Evolutionary conservation across 805 yeast genomes (phyloP), one percentile per base, ranked within the genome.

Genomic region (Maudiozyma bulderi): DNA sequence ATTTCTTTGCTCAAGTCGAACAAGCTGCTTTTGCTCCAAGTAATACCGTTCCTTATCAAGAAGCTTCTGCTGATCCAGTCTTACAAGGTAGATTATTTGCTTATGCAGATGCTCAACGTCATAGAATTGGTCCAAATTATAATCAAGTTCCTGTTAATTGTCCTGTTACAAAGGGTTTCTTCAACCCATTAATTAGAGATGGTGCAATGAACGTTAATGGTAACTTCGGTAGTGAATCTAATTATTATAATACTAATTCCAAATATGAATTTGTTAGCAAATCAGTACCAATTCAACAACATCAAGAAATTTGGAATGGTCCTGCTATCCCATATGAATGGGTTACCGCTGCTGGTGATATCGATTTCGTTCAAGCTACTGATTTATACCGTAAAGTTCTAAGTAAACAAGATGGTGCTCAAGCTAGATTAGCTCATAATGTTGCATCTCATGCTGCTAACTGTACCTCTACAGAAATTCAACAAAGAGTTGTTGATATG

Each of bases 131-230:
- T 47, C 74, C 80, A 39, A 85, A 87, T 71, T 87, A 83, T 69
- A 75, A 77, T 44, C 91, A 85, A 69, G 82, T 87, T 50, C 96
- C 96, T n/a, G 89, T 86, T 58, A 87, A 87, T 67, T 84, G 95
- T 68, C 95, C 96, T 50, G 71, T 76, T 53, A 80, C 77, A 29
- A 67, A 76, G 3, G 68, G 69, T 47, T 72, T 74, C 8, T 78
- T 76, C 64, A 76, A 77, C 57, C 95, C 95, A 31, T 82, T 80
- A 58, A 77, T 82, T 58, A 79, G 95, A 71, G 95, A 87, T 65
- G 96, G 96, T 67, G 76, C 81, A 43, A 82, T 83, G 89, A 64
- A 64, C 49, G 78, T 79, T 30, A 73, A 77, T 57, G 84, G 82
- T 48, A 87, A 87, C 71, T 76, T 82, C 62, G 95, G 95, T 40